Conservation (phyloP, 2,329 filamentous ascomycete species). For the Colletotrichum kahawae region DNA sequence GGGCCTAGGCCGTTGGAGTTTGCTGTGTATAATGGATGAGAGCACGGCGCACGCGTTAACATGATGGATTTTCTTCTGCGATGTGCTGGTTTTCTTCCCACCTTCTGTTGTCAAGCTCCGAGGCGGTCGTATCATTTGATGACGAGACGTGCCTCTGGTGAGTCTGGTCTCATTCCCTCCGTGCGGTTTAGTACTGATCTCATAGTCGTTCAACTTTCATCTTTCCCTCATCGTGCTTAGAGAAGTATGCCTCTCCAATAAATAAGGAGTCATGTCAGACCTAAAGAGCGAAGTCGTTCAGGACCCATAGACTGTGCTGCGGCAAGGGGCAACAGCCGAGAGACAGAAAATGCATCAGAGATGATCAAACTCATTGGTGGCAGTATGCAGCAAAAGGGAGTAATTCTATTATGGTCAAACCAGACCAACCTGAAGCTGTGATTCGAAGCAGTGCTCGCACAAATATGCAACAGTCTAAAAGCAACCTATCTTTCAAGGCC, state of each 20-base stretch:
- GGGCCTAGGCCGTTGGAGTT: neutral
- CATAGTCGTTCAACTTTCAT: neutral
- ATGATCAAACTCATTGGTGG: neutral
- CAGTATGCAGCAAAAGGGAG: neutral
- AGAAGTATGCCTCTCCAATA: too few relatives aligned
- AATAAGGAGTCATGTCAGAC: too few relatives aligned
- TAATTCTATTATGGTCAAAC: neutral
- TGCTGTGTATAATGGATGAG: neutral
- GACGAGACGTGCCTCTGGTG: neutral
- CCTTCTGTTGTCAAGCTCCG: neutral
- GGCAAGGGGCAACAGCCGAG: too few relatives aligned
- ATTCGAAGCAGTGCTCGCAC: neutral
- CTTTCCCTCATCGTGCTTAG: too few relatives aligned
- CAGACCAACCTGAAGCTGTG: neutral
- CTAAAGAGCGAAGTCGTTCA: too few relatives aligned
- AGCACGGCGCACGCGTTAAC: neutral
- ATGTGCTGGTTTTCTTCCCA: neutral
- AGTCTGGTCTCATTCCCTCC: neutral
- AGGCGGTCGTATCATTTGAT: neutral
- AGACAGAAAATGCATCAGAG: too few relatives aligned
- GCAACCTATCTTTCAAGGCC: slow-evolving; percentile 1
- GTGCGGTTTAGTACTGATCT: neutral
- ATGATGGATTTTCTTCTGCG: neutral
- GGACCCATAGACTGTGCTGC: too few relatives aligned
- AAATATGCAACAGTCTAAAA: neutral